Conservation (phyloP, 2,329 filamentous ascomycete genomes). For the Blastomyces percursus region DNA sequence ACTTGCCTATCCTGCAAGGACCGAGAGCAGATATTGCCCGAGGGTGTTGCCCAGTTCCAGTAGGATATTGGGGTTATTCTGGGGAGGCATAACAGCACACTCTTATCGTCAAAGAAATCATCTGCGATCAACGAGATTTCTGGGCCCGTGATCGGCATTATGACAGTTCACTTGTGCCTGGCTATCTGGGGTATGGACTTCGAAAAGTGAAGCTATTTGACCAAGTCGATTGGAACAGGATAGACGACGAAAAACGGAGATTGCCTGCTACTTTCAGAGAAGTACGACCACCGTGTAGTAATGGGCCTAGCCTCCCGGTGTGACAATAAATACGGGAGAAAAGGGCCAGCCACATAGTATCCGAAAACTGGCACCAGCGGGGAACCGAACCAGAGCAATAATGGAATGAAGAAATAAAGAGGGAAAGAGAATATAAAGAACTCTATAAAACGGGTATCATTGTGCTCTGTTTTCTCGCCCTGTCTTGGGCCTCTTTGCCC, state of each 20-base stretch:
- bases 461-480: background rate
- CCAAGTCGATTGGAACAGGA: background rate
- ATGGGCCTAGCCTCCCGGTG: background rate
- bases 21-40: background rate
- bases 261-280: background rate
- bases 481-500: conserved; percentile 3
- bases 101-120: background rate
- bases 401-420: background rate
- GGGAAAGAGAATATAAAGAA: background rate
- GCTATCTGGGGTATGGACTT: background rate
- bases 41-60: background rate
- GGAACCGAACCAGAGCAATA: background rate
- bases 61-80: background rate
- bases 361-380: conserved; percentile 2
- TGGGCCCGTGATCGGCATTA: background rate
- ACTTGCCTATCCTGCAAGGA: background rate
- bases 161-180: background rate
- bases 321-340: conserved; percentile 1
- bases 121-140: background rate
- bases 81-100: background rate
- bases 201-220: background rate
- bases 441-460: background rate
- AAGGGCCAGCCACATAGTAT: background rate
- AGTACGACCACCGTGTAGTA: background rate
- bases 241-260: background rate